phyloP scores from a whole-genome alignment of 139 green algal genomes.

The Micromonas pusilla region DNA sequence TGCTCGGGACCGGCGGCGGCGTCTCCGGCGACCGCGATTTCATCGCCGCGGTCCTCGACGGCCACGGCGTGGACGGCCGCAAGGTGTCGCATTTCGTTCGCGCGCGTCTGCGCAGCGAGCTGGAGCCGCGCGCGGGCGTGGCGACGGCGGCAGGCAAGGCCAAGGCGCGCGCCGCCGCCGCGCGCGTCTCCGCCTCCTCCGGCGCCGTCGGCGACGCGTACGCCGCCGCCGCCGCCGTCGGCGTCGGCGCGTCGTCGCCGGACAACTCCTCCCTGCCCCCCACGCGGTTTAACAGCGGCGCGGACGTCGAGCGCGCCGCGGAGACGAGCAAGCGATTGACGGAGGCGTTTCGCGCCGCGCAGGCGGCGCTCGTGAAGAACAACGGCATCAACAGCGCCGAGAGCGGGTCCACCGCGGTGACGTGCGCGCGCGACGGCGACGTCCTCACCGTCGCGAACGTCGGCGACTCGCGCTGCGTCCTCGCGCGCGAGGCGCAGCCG shows the following conservation, averaged over 20 bases:
- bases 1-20: neutral
- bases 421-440: neutral
- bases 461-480: slow-evolving; percentile 69
- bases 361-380: neutral
- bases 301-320: too few relatives aligned
- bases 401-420: slow-evolving; percentile 5
- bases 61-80: neutral
- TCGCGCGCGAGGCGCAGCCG: too few relatives aligned
- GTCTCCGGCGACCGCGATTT: neutral
- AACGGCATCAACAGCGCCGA: neutral
- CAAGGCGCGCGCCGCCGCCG: too few relatives aligned
- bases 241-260: too few relatives aligned
- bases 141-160: too few relatives aligned
- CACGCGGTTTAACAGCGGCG: too few relatives aligned
- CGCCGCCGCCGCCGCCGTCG: too few relatives aligned
- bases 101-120: neutral
- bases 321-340: too few relatives aligned
- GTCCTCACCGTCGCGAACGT: slow-evolving; percentile 56
- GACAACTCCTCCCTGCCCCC: too few relatives aligned
- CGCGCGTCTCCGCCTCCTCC: too few relatives aligned
- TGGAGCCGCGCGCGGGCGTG: too few relatives aligned
- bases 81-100: neutral
- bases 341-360: neutral
- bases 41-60: neutral
- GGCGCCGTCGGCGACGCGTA: too few relatives aligned